A percentile compares a stretch with the other conserved stretches of the same genome.
Conservation (phyloP, 192 early-diverging fungal genomes). For the Coemansia sp. region DNA sequence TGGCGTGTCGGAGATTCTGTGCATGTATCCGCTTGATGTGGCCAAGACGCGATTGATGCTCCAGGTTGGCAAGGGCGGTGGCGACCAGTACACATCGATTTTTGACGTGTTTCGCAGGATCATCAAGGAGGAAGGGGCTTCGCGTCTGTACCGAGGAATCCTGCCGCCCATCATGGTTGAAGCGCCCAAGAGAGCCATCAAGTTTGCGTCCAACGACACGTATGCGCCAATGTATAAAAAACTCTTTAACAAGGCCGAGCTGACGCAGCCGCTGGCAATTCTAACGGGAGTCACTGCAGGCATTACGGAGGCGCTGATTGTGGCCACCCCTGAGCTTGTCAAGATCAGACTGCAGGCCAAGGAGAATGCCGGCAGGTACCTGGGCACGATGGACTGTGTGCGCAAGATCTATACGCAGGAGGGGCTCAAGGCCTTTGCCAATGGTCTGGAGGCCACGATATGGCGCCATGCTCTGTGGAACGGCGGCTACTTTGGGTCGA, state of each 20-base stretch:
- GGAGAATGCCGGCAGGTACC: slow-evolving; percentile 81
- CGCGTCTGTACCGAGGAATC: slow-evolving; percentile 87
- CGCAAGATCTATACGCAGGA: slow-evolving; percentile 79
- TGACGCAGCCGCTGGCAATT: slow-evolving; percentile 75
- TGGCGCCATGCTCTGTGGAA: slow-evolving; percentile 97
- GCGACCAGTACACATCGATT: slow-evolving; percentile 64
- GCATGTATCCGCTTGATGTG: slow-evolving; percentile 93
- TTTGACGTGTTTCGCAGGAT: slow-evolving; percentile 66
- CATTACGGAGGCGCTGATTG: slow-evolving; percentile 87
- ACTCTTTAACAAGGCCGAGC: slow-evolving; percentile 71
- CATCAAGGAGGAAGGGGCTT: slow-evolving; percentile 67
- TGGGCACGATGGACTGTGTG: slow-evolving; percentile 76
- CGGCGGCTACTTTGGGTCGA: slow-evolving; percentile 92
- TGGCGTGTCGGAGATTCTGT: slow-evolving; percentile 88
- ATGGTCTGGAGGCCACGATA: slow-evolving; percentile 90
- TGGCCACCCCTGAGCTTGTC: slow-evolving; percentile 90
- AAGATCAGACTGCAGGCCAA: slow-evolving; percentile 97
- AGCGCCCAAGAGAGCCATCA: slow-evolving; percentile 96
- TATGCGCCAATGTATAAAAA: slow-evolving; percentile 69
- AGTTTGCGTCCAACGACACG: slow-evolving; percentile 94
- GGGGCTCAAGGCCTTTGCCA: slow-evolving; percentile 82
- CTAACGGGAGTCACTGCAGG: slow-evolving; percentile 89
- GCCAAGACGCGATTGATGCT: slow-evolving; percentile 97
- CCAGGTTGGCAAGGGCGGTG: slow-evolving; percentile 60
- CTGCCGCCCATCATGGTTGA: slow-evolving; percentile 95